Base-by-base conservation (phyloP, 352 stramenopile species). In the Pythium biforme region DNA sequence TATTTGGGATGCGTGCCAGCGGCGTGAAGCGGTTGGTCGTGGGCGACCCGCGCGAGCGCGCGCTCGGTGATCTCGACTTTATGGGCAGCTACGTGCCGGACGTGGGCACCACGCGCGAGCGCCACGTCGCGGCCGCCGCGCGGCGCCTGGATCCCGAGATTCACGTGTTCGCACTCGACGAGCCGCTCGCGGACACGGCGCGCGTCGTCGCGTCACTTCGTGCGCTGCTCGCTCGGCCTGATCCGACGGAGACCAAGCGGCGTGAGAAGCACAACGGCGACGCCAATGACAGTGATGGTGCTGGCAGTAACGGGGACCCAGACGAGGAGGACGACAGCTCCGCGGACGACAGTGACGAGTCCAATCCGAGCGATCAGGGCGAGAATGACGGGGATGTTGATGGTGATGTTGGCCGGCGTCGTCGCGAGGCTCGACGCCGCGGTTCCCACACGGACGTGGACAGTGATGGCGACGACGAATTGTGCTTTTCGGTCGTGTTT, bases 1-100 rank as follows among this genome's bases (percentile, higher is more conserved):
- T 41, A 19, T 41, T n/a, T n/a, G n/a, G n/a, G n/a, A n/a, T n/a
- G n/a, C n/a, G n/a, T n/a, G 23, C 2, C 49, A 86, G 77, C 53
- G 77, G 77, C 25, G 72, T 86, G 49, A 67, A 70, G 40, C 55
- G 59, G 19, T 66, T 86, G 2, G 62, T 74, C 26, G 48, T 86
- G 17, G 56, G 61, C 20, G 75, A 82, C 63, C 66, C 59, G 45
- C 25, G 54, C 14, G 54, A 61, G 20, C 69, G 83, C 40, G 34
- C 37, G 2, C 17, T 34, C 3, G 61, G 53, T 3, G 77, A 86
- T 47, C 56, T 86, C n/a, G 68, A 75, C 20, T 73, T 48, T 40
- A 75, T 77, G 59, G 64, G 61, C 20, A 82, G 65, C 64, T 62
- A 69, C 23, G 39, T 66, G 1, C 51, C 72, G 43, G 64, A 83